Evolutionary conservation across 768 basidiomycete genomes (phyloP).

Genomic region (Pluteus cervinus): DNA sequence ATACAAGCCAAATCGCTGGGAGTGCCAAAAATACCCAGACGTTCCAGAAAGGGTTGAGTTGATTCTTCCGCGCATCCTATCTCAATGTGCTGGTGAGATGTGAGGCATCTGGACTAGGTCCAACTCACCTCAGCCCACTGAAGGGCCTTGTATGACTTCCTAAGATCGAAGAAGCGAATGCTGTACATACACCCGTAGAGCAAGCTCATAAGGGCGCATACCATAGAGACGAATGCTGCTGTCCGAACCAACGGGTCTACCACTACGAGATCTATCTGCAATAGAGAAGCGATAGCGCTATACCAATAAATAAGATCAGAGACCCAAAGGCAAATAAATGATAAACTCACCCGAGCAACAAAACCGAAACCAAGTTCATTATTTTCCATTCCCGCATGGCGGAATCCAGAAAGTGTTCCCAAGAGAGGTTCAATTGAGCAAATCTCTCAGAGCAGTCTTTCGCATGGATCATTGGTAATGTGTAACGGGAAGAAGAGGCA

Average conservation of each 20-base stretch:
- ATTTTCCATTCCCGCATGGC: conserved; percentile 31
- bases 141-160: conserved; percentile 3
- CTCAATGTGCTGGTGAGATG: neutral
- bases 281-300: conserved; percentile 28
- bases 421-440: conserved; percentile 17
- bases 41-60: conserved; percentile 8
- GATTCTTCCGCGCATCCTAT: neutral
- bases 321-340: neutral
- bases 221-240: conserved; percentile 8
- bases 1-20: conserved; percentile 1
- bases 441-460: conserved; percentile 11
- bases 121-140: conserved; percentile 4
- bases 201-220: conserved; percentile 5
- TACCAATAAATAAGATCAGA: neutral
- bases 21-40: conserved; percentile 1
- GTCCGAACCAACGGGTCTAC: conserved; percentile 51
- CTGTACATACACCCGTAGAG: conserved; percentile 4
- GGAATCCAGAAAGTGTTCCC: conserved; percentile 23
- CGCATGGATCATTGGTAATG: too few species aligned
- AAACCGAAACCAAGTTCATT: conserved; percentile 26
- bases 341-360: conserved; percentile 22
- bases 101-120: neutral
- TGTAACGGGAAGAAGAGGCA: too few species aligned
- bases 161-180: conserved; percentile 2
- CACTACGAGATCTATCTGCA: conserved; percentile 33